Evolutionary conservation across 2,329 filamentous ascomycete genomes (phyloP), one percentile per base, ranked within the genome.

Genomic region (Neonectria sp.): DNA sequence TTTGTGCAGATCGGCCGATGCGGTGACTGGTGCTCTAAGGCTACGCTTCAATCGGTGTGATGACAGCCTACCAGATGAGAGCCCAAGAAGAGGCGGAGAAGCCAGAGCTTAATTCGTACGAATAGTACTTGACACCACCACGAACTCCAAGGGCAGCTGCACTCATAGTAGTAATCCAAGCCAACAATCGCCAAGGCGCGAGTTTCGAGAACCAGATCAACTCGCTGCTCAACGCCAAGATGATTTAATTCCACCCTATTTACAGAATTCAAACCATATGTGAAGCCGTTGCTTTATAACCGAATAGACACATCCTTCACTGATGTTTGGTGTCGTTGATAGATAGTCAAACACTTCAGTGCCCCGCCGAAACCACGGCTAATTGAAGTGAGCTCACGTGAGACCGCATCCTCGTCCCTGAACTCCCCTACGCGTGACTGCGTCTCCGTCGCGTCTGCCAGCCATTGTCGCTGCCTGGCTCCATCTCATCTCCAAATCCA

Each of bases 381-480:
- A 57, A 63, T 40, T 40, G 8, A 29, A 45, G 1, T 21, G 4
- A 17, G 24, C 13, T 52, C 64, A 67, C 64, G 64, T 67, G 64
- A 55, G 31, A 31, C 43, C 64, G 64, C 60, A 67, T 63, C 59
- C 27, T 45, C 43, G 40, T 43, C 55, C 48, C 43, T 59, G 31
- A 51, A 17, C 45, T 33, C 27, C 31, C 43, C 56, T 52, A 62
- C 63, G 58, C 63, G 63, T 58, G 21, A 12, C 27, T 24, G 29
- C 12, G 11, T 24, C 25, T 37, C 27, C 15, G 45, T 51, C 63
- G 63, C 63, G 63, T 66, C 63, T 51, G 35, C 8, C 31, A 17
- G 52, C 35, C 37, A 15, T 15, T 37, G 17, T 51, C 40, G 55
- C 49, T 64, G 55, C 55, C 53, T 57, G 46, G 17, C 40, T 35